Evolutionary conservation across 192 early-diverging fungal species (phyloP).

Genomic region (Ambispora gerdemannii): DNA sequence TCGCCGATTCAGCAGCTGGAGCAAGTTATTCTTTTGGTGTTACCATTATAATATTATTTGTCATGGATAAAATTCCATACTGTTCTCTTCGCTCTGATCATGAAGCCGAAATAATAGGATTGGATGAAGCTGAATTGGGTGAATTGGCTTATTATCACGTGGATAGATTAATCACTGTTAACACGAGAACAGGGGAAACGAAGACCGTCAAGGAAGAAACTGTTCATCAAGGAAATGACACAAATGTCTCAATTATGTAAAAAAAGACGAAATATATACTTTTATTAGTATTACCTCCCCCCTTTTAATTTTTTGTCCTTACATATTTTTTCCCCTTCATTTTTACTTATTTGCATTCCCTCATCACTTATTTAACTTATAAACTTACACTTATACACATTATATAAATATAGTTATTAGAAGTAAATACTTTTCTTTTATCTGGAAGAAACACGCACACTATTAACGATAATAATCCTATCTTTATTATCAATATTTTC

Average conservation of each 20-base stretch:
- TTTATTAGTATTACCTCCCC: not conserved
- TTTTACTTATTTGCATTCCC: not conserved
- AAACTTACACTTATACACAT: too few relatives aligned
- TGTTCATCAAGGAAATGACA: slow-evolving; percentile 2
- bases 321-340: not conserved
- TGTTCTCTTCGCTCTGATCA: slow-evolving; percentile 73
- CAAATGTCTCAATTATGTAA: slow-evolving; percentile 3
- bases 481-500: not conserved
- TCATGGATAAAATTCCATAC: slow-evolving; percentile 78
- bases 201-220: slow-evolving; percentile 6
- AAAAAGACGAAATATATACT: not conserved
- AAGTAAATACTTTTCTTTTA: too few relatives aligned
- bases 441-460: too few relatives aligned
- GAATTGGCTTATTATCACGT: slow-evolving; percentile 58
- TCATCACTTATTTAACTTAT: too few relatives aligned
- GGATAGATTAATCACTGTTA: slow-evolving; percentile 41
- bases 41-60: slow-evolving; percentile 66
- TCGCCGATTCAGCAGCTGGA: slow-evolving; percentile 71
- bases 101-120: slow-evolving; percentile 63
- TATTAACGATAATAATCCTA: not conserved
- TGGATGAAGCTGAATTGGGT: slow-evolving; percentile 82
- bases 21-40: slow-evolving; percentile 72
- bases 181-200: slow-evolving; percentile 24
- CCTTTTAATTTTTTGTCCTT: not conserved
- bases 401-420: too few relatives aligned